These are phyloP conservation scores for Flaveria bidentis DNA, from an alignment of 129 eudicot genomes.

Conservation along the genomic window DNA sequence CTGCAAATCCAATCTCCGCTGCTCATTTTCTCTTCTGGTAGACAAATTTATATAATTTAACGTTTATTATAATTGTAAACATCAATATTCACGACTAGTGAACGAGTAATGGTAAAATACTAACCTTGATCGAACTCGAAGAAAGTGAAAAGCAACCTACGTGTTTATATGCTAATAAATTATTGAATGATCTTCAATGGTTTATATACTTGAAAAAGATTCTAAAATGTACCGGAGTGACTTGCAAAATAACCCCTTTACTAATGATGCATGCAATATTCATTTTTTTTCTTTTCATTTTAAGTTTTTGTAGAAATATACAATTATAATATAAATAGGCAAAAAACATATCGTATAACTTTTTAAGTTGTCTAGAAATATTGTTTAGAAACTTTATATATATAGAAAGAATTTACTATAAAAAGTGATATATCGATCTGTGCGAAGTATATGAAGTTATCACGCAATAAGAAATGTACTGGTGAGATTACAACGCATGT, in stretches of 20 bases:
- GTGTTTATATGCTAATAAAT: conserved; percentile 36
- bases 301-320: background rate
- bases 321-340: too few species aligned
- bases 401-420: too few species aligned
- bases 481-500: too few species aligned
- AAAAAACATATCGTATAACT: too few species aligned
- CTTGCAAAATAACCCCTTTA: conserved; percentile 19
- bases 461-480: too few species aligned
- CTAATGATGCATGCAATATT: background rate
- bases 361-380: too few species aligned
- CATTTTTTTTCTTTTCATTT: background rate
- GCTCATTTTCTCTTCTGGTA: conserved; percentile 40
- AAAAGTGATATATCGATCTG: too few species aligned
- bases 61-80: too few species aligned
- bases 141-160: conserved; percentile 4
- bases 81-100: background rate
- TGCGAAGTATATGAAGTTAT: too few species aligned
- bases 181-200: conserved; percentile 34
- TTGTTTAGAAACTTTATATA: too few species aligned
- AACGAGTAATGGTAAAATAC: conserved; percentile 1
- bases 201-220: conserved; percentile 52
- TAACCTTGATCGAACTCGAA: conserved; percentile 24
- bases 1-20: conserved; percentile 88
- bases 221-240: conserved; percentile 32
- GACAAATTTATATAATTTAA: background rate